phyloP scores from a whole-genome alignment of 805 yeast species.

The Cyberlindnera amylophila region DNA sequence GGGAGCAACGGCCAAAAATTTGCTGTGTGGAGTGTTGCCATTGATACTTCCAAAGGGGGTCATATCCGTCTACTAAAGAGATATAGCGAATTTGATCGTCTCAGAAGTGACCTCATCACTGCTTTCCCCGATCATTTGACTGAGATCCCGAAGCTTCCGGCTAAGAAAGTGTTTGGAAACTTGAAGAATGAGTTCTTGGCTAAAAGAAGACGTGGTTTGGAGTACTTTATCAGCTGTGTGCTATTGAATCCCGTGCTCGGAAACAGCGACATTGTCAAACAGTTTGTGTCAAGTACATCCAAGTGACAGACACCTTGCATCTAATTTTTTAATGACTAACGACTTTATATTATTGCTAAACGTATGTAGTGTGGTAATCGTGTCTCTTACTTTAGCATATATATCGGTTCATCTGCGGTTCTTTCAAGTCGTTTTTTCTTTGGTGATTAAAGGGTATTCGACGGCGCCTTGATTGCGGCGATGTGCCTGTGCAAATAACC shows the following conservation, averaged over 20 bases:
- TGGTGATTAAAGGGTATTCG: too few species aligned
- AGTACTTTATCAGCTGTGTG: slow-evolving; percentile 41
- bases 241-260: slow-evolving; percentile 40
- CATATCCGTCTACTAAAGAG: slow-evolving; percentile 49
- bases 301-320: neutral
- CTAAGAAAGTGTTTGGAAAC: slow-evolving; percentile 33
- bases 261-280: slow-evolving; percentile 29
- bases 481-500: too few species aligned
- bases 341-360: too few species aligned
- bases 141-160: slow-evolving; percentile 45
- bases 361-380: too few species aligned
- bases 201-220: slow-evolving; percentile 38
- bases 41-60: slow-evolving; percentile 33
- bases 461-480: too few species aligned
- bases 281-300: slow-evolving; percentile 22
- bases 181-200: slow-evolving; percentile 32
- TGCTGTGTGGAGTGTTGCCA: slow-evolving; percentile 38
- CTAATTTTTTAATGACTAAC: too few species aligned
- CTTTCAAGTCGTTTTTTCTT: too few species aligned
- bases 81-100: slow-evolving; percentile 56
- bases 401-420: too few species aligned
- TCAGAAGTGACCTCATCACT: slow-evolving; percentile 37
- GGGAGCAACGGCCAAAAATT: slow-evolving; percentile 37
- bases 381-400: too few species aligned
- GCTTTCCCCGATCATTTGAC: slow-evolving; percentile 34